Evolutionary conservation across 257 asterid species (phyloP), one percentile per base, ranked within the genome.

Genomic region (Plantago elongata): DNA sequence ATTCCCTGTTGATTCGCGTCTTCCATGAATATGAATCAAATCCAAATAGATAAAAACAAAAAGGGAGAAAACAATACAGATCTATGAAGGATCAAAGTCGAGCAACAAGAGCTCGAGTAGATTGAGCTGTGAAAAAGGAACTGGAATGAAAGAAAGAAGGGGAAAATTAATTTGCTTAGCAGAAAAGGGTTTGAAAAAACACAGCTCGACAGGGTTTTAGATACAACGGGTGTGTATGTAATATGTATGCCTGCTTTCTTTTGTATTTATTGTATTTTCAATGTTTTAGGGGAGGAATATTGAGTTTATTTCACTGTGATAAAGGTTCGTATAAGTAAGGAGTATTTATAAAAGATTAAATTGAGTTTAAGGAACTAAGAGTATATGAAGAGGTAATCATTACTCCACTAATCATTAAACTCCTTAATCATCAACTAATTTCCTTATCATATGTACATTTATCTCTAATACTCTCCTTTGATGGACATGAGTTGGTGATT

Each of bases 1-100:
- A 76, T 71, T 74, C 74, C 77, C 63, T 78, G 83, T 15, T 79
- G 82, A 63, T 76, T 79, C 17, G 74, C 71, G 65, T 85, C 95
- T 72, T 83, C 96, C 96, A 88, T 88, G 16, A 45, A 65, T 60
- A 4, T 3, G 5, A 49, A 61, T 48, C 75, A 60, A 72, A 74
- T 70, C 67, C 52, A 78, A 78, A 43, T 16, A 47, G 57, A 68
- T 44, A 45, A 45, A 69, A 11, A 51, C 7, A 48, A 50, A 54
- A 47, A 49, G 30, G 57, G 56, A 62, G 66, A 52, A 67, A 46
- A 44, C 37, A 64, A 63, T 51, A 47, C 78, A 82, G 88, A 82
- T 82, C 88, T 79, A 51, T 54, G 15, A 22, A 37, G 11, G 27
- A 54, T 54, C 0, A 17, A 1, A 52, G 13, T 16, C 40, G 1